Evolutionary conservation across 2,329 filamentous ascomycete species (phyloP).

Genomic region (Clathrospora elynae): DNA sequence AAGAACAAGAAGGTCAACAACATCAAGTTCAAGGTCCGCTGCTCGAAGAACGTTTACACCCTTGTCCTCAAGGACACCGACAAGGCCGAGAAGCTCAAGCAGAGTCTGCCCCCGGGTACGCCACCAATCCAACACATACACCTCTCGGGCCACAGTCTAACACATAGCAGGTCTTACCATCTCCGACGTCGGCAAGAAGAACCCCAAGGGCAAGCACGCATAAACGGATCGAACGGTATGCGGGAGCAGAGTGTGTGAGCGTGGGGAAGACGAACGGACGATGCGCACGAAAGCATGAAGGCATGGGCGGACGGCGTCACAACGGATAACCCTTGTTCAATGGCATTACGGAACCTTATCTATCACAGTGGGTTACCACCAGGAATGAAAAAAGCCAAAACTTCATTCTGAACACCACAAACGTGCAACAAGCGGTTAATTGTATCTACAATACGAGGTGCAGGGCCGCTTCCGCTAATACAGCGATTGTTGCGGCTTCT

Average conservation of each 20-base stretch:
- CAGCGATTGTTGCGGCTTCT: conserved; percentile 13
- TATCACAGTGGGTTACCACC: conserved; percentile 26
- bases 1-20: conserved; percentile 87
- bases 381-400: conserved; percentile 42
- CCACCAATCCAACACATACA: not conserved
- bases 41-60: conserved; percentile 94
- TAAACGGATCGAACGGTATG: conserved; percentile 27
- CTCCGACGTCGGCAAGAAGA: conserved; percentile 66
- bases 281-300: conserved; percentile 27
- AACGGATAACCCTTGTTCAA: conserved; percentile 41
- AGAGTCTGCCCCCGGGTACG: conserved; percentile 96
- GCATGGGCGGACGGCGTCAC: conserved; percentile 39
- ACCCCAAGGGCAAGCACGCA: conserved; percentile 61
- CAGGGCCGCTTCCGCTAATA: too few species aligned
- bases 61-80: conserved; percentile 97
- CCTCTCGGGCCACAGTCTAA: conserved; percentile 11
- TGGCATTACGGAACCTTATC: conserved; percentile 38
- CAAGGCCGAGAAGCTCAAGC: conserved; percentile 99
- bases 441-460: too few species aligned
- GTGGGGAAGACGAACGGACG: conserved; percentile 14
- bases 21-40: conserved; percentile 99
- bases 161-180: conserved; percentile 59
- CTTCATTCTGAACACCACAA: conserved; percentile 24
- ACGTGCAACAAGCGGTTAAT: too few species aligned
- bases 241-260: conserved; percentile 14